These are phyloP conservation scores for Cercospora janseana DNA, from an alignment of 2,329 filamentous ascomycete genomes.

Conservation along the genomic window DNA sequence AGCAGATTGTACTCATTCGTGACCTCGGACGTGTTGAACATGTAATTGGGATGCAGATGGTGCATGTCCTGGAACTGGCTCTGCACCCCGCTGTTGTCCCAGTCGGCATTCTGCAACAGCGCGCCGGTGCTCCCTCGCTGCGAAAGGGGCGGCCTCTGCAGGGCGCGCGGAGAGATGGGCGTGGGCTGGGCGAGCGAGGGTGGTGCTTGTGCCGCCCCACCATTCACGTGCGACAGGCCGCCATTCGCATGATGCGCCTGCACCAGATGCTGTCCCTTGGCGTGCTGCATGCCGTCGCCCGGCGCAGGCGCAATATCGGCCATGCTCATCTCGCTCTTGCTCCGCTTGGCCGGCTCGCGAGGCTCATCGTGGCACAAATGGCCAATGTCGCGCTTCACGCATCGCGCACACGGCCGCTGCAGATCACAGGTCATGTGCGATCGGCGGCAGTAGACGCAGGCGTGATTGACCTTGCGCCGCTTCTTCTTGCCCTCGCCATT, in stretches of 20 bases:
- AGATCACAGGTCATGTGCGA: conserved; percentile 58
- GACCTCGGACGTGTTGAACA: conserved; percentile 91
- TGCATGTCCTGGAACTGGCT: conserved; percentile 93
- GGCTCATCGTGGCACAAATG: conserved; percentile 98
- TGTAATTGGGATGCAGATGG: conserved; percentile 87
- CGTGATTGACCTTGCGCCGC: conserved; percentile 56
- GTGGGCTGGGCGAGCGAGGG: conserved; percentile 68
- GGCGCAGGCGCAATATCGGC: conserved; percentile 40
- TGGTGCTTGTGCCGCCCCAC: conserved; percentile 15
- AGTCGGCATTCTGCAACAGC: conserved; percentile 53
- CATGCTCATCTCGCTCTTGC: conserved; percentile 55
- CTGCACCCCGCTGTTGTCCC: conserved; percentile 72
- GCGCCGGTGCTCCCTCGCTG: conserved; percentile 37
- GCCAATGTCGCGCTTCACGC: conserved; percentile 97
- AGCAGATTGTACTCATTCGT: conserved; percentile 95
- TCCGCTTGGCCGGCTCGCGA: conserved; percentile 79
- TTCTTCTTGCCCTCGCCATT: conserved; percentile 44
- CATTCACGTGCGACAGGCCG: conserved; percentile 16
- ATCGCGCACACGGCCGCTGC: conserved; percentile 92
- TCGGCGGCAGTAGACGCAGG: conserved; percentile 54
- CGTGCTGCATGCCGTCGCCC: conserved; percentile 11
- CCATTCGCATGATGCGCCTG: conserved; percentile 17
- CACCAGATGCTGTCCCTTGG: conserved; percentile 21
- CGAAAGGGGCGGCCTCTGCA: conserved; percentile 52
- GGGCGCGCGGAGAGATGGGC: conserved; percentile 65